phyloP scores from a whole-genome alignment of 371 early-diverging fungal species.

The Syncephalastrum monosporum region DNA sequence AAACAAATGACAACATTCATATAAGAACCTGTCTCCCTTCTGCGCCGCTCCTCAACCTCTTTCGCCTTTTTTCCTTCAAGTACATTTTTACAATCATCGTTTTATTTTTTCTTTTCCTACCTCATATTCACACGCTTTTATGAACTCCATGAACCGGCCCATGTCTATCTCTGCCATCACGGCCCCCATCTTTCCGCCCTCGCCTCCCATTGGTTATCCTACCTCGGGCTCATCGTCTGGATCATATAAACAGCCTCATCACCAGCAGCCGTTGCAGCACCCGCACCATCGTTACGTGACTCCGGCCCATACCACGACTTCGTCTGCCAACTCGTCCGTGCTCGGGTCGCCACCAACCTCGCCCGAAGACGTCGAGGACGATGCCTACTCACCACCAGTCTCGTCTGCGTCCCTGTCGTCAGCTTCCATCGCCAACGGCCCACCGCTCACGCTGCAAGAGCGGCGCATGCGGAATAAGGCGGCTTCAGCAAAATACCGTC shows the following conservation, averaged over 20 bases:
- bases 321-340: neutral
- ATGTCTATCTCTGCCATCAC: slow-evolving; percentile 46
- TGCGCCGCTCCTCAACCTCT: no score
- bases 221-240: slow-evolving; percentile 11
- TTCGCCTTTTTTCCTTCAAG: no score
- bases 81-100: no score
- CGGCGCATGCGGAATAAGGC: slow-evolving; percentile 62
- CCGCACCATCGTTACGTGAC: neutral
- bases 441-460: slow-evolving; percentile 50
- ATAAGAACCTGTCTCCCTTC: no score
- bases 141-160: slow-evolving; percentile 3
- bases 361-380: slow-evolving; percentile 28
- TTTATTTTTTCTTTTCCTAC: no score
- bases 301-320: no score
- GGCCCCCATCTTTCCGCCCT: slow-evolving; percentile 22
- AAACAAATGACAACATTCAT: no score
- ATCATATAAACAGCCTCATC: slow-evolving; percentile 14
- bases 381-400: slow-evolving; percentile 23
- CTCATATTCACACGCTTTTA: no score
- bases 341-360: slow-evolving; percentile 38
- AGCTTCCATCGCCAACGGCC: neutral
- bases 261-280: slow-evolving; percentile 5
- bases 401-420: slow-evolving; percentile 18
- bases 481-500: slow-evolving; percentile 65
- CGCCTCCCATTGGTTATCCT: slow-evolving; percentile 9